These are phyloP conservation scores for Suaeda aralocaspica DNA, from an alignment of 148 eudicot species.

Conservation along the genomic window DNA sequence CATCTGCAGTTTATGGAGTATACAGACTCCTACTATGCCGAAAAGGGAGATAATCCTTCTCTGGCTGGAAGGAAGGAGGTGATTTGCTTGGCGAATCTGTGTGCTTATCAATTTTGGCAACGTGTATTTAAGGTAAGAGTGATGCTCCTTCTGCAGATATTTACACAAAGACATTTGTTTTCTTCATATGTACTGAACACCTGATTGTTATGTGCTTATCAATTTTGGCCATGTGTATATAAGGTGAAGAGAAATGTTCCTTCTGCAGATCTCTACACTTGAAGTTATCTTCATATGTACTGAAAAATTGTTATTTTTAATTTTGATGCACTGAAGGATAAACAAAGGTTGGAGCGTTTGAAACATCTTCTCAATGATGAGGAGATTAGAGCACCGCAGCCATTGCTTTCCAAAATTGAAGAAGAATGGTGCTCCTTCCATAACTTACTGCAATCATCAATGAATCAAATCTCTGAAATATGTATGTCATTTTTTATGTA, in stretches of 20 bases:
- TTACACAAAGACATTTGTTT: neutral
- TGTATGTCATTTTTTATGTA: constrained; percentile 39
- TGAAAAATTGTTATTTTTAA: neutral
- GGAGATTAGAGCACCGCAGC: constrained; percentile 27
- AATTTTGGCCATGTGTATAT: constrained; percentile 79
- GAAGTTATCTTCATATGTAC: neutral
- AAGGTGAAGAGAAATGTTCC: constrained; percentile 41
- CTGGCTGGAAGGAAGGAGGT: constrained; percentile 64
- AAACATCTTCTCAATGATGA: constrained; percentile 36
- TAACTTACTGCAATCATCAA: constrained; percentile 66
- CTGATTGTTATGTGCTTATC: constrained; percentile 51
- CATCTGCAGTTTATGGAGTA: constrained; percentile 49
- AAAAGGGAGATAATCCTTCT: constrained; percentile 33
- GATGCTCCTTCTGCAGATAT: neutral
- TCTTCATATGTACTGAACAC: neutral
- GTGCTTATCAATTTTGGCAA: constrained; percentile 92
- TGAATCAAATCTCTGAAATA: constrained; percentile 62
- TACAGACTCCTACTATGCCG: constrained; percentile 50
- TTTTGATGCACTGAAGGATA: constrained; percentile 51
- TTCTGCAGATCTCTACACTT: neutral
- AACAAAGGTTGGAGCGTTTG: constrained; percentile 52
- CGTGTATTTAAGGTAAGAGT: constrained; percentile 56
- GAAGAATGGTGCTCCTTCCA: constrained; percentile 89
- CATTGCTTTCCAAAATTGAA: constrained; percentile 41
- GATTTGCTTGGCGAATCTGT: constrained; percentile 53